phyloP scores from a whole-genome alignment of 306 rosid species.

The Ceratonia siliqua region DNA sequence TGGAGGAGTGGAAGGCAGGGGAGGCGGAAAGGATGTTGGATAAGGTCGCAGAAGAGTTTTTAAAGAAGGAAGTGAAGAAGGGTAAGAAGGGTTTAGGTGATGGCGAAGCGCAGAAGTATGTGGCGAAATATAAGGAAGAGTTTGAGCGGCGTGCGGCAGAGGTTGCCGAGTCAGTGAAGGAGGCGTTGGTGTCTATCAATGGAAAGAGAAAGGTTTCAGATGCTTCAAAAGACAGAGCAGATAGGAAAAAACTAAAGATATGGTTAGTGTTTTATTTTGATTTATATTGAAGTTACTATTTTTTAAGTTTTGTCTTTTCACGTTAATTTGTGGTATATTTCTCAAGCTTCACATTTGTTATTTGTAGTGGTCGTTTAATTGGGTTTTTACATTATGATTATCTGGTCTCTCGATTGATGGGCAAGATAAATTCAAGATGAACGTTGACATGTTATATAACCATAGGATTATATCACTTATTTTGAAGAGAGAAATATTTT shows the following conservation, averaged over 20 bases:
- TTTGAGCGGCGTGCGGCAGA: slow-evolving; percentile 78
- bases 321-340: background rate
- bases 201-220: slow-evolving; percentile 59
- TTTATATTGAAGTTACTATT: background rate
- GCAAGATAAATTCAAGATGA: background rate
- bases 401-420: background rate
- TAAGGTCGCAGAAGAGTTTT: slow-evolving; percentile 76
- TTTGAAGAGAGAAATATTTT: background rate
- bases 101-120: slow-evolving; percentile 75
- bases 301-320: background rate
- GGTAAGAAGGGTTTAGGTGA: slow-evolving; percentile 82
- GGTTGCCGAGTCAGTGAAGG: slow-evolving; percentile 73
- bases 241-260: slow-evolving; percentile 67
- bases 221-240: background rate
- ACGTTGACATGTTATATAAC: background rate
- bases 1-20: slow-evolving; percentile 87
- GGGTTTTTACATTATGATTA: background rate
- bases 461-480: background rate
- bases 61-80: slow-evolving; percentile 76
- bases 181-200: slow-evolving; percentile 46
- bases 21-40: slow-evolving; percentile 78
- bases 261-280: slow-evolving; percentile 49
- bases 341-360: background rate
- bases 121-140: slow-evolving; percentile 72
- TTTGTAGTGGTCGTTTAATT: background rate